Evolutionary conservation across 768 basidiomycete genomes (phyloP).

Genomic region (Amanita thiersii): DNA sequence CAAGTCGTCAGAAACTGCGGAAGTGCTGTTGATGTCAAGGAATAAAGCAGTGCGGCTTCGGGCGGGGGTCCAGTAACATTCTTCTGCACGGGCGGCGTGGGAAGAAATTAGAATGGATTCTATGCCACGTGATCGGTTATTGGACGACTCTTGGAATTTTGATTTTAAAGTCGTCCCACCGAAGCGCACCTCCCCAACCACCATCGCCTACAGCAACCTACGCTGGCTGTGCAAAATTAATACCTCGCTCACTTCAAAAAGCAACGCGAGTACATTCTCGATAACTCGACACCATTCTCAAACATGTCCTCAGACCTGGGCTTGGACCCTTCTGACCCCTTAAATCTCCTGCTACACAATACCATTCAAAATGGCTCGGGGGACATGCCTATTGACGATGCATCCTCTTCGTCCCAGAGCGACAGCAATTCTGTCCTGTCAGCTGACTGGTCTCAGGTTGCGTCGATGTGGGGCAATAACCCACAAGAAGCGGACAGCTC

Average conservation of each 20-base stretch:
- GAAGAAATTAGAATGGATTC: too few species aligned
- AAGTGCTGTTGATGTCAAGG: too few species aligned
- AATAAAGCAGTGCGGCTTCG: too few species aligned
- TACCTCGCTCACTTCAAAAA: constrained; percentile 1
- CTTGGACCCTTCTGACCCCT: constrained; percentile 49
- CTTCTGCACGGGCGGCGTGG: too few species aligned
- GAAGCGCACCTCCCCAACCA: not conserved
- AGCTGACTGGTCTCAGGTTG: constrained; percentile 38
- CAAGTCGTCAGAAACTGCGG: too few species aligned
- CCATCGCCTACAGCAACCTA: not conserved
- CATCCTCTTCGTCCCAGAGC: constrained; percentile 16
- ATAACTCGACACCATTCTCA: not conserved
- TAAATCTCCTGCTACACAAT: constrained; percentile 50
- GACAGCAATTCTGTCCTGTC: constrained; percentile 43
- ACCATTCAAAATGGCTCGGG: constrained; percentile 20
- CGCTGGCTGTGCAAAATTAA: not conserved
- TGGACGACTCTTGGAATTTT: not conserved
- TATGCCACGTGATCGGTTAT: constrained; percentile 4
- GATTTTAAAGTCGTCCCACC: constrained; percentile 4
- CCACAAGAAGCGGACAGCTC: constrained; percentile 14
- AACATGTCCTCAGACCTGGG: constrained; percentile 30
- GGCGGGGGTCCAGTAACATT: too few species aligned
- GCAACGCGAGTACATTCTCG: not conserved
- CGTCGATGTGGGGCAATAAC: constrained; percentile 41
- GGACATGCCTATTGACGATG: constrained; percentile 28